These are phyloP conservation scores for Cutaneotrichosporon dermatis DNA, from an alignment of 1,284 basidiomycete genomes.

Conservation along the genomic window DNA sequence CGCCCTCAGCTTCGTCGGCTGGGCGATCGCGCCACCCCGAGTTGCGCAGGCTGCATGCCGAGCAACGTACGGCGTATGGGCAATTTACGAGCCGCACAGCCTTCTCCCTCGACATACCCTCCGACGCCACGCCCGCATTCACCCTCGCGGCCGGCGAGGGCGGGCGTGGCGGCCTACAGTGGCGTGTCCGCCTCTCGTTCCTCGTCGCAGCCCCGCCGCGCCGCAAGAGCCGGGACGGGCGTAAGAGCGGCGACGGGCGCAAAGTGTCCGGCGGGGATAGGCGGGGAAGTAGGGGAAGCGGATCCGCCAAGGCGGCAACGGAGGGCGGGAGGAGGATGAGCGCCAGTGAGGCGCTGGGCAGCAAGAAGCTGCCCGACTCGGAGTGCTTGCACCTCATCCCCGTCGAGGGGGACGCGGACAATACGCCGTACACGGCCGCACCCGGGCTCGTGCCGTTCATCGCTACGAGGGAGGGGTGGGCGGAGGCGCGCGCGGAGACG, in stretches of 20 bases:
- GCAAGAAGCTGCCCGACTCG: neutral
- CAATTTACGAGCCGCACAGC: slow-evolving; percentile 66
- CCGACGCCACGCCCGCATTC: slow-evolving; percentile 80
- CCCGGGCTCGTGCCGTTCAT: slow-evolving; percentile 57
- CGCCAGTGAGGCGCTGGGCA: too few relatives aligned
- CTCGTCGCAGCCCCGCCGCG: slow-evolving; percentile 62
- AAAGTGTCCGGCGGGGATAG: neutral
- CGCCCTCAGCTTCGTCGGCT: slow-evolving; percentile 48
- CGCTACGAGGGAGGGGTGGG: slow-evolving; percentile 15
- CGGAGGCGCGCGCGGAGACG: slow-evolving; percentile 64
- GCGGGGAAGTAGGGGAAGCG: too few relatives aligned
- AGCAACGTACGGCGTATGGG: slow-evolving; percentile 71
- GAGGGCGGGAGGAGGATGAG: slow-evolving; percentile 39
- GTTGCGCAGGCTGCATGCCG: slow-evolving; percentile 63
- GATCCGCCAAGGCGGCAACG: too few relatives aligned
- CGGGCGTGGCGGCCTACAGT: slow-evolving; percentile 66
- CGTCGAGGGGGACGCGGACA: slow-evolving; percentile 20
- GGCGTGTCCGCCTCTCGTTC: slow-evolving; percentile 76
- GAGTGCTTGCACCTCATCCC: slow-evolving; percentile 35
- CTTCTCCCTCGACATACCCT: slow-evolving; percentile 82
- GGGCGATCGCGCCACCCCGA: slow-evolving; percentile 26
- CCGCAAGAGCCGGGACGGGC: slow-evolving; percentile 37
- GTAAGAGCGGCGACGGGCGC: neutral
- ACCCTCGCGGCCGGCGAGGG: slow-evolving; percentile 51
- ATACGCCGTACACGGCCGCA: slow-evolving; percentile 48